A percentile compares a stretch with the other conserved stretches of the same genome.
These are phyloP conservation scores for Pichia pseudocactophila DNA, from an alignment of 805 yeast species.

Conservation along the genomic window DNA sequence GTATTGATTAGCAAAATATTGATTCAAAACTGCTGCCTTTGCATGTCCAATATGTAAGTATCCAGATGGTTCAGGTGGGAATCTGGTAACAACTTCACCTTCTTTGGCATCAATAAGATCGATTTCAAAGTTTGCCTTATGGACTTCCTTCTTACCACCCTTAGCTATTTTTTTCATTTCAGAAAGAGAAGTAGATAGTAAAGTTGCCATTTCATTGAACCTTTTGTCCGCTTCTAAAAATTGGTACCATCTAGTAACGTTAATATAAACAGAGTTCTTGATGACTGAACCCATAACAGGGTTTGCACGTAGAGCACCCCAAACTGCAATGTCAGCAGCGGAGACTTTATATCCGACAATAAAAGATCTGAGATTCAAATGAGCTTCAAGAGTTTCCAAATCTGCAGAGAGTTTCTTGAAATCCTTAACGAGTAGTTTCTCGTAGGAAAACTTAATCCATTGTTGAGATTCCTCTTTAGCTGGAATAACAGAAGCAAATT, in stretches of 20 bases:
- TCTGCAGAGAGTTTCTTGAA: constrained; percentile 75
- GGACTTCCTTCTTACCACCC: constrained; percentile 72
- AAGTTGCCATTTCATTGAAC: constrained; percentile 64
- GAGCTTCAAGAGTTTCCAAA: constrained; percentile 73
- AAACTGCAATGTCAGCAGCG: constrained; percentile 75
- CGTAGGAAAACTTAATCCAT: constrained; percentile 62
- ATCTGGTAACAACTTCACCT: constrained; percentile 96
- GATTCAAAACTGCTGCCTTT: constrained; percentile 93
- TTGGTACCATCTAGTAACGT: constrained; percentile 90
- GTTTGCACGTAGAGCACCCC: constrained; percentile 93
- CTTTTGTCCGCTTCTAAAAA: constrained; percentile 57
- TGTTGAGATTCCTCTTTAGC: constrained; percentile 35
- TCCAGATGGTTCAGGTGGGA: constrained; percentile 99
- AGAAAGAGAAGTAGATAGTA: constrained; percentile 55
- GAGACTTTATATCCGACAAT: constrained; percentile 59
- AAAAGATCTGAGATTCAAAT: constrained; percentile 78
- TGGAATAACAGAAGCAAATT: constrained; percentile 39
- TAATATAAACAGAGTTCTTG: constrained; percentile 74
- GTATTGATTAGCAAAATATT: constrained; percentile 91
- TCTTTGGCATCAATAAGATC: constrained; percentile 84
- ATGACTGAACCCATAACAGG: constrained; percentile 87
- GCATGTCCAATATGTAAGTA: constrained; percentile 99
- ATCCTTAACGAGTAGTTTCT: constrained; percentile 69
- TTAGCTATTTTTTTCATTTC: constrained; percentile 68
- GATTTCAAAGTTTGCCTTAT: constrained; percentile 92